Evolutionary conservation across 257 asterid species (phyloP).

Genomic region (Gardenia jasminoides): DNA sequence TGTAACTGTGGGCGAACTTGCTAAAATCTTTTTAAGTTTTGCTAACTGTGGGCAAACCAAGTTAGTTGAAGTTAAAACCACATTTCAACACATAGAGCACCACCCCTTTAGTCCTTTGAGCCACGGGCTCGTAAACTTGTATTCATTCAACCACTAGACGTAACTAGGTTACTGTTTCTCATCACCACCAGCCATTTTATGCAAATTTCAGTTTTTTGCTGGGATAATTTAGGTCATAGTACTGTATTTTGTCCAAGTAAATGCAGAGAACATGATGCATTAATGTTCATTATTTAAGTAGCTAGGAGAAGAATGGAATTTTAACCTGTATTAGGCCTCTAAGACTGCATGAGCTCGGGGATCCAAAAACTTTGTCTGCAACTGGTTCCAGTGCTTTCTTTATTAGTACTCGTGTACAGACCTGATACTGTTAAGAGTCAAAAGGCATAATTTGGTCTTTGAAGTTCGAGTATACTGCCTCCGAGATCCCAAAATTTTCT

Average conservation of each 20-base stretch:
- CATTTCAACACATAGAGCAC: constrained; percentile 50
- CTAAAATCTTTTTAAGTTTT: constrained; percentile 4
- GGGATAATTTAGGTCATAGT: neutral
- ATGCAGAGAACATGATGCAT: neutral
- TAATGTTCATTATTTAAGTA: neutral
- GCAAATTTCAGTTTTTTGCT: neutral
- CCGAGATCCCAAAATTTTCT: constrained; percentile 6
- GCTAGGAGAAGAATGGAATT: neutral
- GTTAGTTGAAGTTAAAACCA: constrained; percentile 5
- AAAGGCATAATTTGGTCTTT: constrained; percentile 25
- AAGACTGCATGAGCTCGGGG: constrained; percentile 30
- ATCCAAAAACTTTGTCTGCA: constrained; percentile 46
- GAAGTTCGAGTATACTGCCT: constrained; percentile 11
- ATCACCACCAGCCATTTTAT: neutral
- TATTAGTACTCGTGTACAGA: constrained; percentile 40
- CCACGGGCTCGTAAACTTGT: constrained; percentile 31
- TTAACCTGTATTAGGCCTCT: constrained; percentile 15
- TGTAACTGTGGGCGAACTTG: neutral
- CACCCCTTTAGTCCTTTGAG: constrained; percentile 45
- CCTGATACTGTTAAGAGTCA: constrained; percentile 36
- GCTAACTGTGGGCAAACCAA: neutral
- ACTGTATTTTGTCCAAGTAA: neutral
- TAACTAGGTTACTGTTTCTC: constrained; percentile 25
- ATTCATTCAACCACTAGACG: constrained; percentile 25
- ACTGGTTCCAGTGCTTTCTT: constrained; percentile 21